Conservation (phyloP, 176 grass and related monocot species). For the Zizania latifolia region DNA sequence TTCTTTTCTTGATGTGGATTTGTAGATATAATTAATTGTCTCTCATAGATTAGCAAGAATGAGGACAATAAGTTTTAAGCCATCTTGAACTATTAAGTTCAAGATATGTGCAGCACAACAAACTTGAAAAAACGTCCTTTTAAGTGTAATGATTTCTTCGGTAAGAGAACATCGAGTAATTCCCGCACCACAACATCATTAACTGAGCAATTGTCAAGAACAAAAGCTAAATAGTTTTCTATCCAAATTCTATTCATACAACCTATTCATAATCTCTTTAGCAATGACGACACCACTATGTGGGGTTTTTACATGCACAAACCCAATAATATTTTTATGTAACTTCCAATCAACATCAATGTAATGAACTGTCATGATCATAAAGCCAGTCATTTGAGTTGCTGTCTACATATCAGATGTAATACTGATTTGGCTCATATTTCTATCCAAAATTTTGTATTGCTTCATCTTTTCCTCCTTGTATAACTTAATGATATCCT, state of each 20-base stretch:
- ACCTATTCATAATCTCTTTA: not conserved
- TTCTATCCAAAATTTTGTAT: not conserved
- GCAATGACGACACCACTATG: not conserved
- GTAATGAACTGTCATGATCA: no score
- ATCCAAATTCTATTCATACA: not conserved
- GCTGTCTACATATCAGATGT: conserved; percentile 9
- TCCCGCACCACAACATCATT: no score
- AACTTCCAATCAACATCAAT: no score
- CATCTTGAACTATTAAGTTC: conserved; percentile 23
- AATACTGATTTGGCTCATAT: conserved; percentile 1
- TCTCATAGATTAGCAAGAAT: not conserved
- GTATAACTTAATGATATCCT: no score
- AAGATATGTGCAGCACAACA: conserved; percentile 9
- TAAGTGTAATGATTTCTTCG: not conserved
- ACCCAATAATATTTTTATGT: conserved; percentile 23
- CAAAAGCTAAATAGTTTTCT: not conserved
- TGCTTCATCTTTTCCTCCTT: not conserved
- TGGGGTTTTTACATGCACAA: not conserved
- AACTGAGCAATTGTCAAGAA: not conserved
- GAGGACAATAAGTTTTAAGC: not conserved
- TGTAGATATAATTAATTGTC: conserved; percentile 12
- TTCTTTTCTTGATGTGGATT: not conserved
- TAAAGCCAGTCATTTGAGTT: not conserved
- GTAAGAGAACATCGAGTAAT: not conserved
- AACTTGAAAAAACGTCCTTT: not conserved